phyloP scores from a whole-genome alignment of 345 rosid species.

The Lepidium africanum region DNA sequence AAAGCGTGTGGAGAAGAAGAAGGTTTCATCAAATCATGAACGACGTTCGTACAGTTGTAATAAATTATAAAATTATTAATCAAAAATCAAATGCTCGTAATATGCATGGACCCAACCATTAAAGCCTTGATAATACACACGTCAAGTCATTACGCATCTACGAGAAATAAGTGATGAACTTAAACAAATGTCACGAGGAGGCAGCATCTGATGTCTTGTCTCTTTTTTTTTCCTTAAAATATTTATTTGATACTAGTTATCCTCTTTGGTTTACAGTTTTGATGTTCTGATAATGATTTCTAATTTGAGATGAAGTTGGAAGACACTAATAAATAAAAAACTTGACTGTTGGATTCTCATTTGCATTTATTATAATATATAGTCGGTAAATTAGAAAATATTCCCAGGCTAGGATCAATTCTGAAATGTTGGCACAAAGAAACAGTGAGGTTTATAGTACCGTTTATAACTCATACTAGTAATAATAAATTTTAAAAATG shows the following conservation, averaged over 20 bases:
- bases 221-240: too few species aligned
- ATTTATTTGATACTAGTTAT: not conserved
- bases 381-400: not conserved
- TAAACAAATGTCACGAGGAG: constrained; percentile 11
- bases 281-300: constrained; percentile 4
- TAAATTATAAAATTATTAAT: too few species aligned
- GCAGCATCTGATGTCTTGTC: constrained; percentile 26
- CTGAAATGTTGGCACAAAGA: not conserved
- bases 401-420: not conserved
- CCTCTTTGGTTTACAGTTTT: not conserved
- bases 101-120: constrained; percentile 17
- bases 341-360: not conserved
- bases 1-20: constrained; percentile 23
- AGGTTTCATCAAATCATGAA: constrained; percentile 12
- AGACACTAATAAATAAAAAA: too few species aligned
- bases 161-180: constrained; percentile 14
- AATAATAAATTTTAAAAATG: too few species aligned
- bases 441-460: not conserved
- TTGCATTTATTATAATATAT: not conserved
- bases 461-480: too few species aligned
- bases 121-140: constrained; percentile 11
- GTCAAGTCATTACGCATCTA: constrained; percentile 21
- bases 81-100: too few species aligned
- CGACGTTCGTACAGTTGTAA: constrained; percentile 17
- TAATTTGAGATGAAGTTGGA: too few species aligned